Conservation (phyloP, 1,284 basidiomycete species). For the Irpex sp. region DNA sequence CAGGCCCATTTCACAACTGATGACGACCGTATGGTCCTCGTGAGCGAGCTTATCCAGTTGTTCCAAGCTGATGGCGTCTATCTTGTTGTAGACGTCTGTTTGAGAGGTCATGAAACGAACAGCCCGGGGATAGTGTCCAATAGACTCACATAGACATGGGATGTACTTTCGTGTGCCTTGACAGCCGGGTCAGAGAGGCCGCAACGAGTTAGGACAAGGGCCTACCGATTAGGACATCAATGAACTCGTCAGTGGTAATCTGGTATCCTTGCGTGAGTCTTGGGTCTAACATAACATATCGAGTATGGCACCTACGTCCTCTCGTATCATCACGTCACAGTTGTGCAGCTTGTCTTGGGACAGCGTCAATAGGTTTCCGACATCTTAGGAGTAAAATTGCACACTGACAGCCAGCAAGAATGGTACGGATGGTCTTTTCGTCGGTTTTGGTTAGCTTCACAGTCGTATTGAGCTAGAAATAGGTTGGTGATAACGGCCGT, state of each 20-base stretch:
- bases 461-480: slow-evolving; percentile 73
- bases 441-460: slow-evolving; percentile 94
- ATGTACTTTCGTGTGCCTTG: slow-evolving; percentile 91
- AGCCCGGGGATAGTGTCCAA: slow-evolving; percentile 3
- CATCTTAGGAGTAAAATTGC: slow-evolving; percentile 1
- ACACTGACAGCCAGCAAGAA: slow-evolving; percentile 77
- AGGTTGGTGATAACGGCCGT: slow-evolving; percentile 8
- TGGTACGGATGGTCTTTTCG: slow-evolving; percentile 91
- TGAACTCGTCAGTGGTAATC: slow-evolving; percentile 97
- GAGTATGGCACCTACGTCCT: slow-evolving; percentile 66
- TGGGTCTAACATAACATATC: not conserved
- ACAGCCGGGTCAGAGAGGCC: slow-evolving; percentile 7
- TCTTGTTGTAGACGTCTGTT: slow-evolving; percentile 93
- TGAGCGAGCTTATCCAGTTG: slow-evolving; percentile 87
- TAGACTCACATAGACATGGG: slow-evolving; percentile 73
- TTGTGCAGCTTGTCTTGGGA: slow-evolving; percentile 80
- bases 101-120: slow-evolving; percentile 3
- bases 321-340: slow-evolving; percentile 94
- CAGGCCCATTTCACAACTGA: slow-evolving; percentile 90
- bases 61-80: slow-evolving; percentile 89
- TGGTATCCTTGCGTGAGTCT: slow-evolving; percentile 28
- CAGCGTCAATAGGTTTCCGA: slow-evolving; percentile 2
- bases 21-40: slow-evolving; percentile 86
- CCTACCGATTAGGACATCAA: slow-evolving; percentile 89
- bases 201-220: slow-evolving; percentile 1